A percentile compares a stretch with the other conserved stretches of the same genome.
Conservation (phyloP, 495 filamentous ascomycete genomes). For the Xylaria longipes region DNA sequence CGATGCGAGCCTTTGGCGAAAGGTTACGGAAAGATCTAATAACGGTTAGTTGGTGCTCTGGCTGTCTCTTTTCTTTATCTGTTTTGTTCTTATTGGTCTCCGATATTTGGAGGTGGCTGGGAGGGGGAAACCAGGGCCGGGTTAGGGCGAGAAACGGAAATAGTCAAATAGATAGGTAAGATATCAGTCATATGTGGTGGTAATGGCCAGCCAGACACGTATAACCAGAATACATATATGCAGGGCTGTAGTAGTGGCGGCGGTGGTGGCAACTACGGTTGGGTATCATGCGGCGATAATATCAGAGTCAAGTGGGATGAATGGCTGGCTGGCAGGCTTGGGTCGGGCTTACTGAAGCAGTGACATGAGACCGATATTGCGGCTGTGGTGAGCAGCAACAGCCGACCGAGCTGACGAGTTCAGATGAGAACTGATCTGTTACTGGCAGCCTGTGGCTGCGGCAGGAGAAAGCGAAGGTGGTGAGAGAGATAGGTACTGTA, state of each 20-base stretch:
- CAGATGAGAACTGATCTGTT: conserved; percentile 26
- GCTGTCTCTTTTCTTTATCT: conserved; percentile 15
- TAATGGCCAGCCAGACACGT: background rate
- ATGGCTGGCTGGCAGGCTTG: conserved; percentile 20
- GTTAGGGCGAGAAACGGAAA: conserved; percentile 2
- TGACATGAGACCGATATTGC: conserved; percentile 29
- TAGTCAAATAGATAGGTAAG: conserved; percentile 14
- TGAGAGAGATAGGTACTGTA: conserved; percentile 1
- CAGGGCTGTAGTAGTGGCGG: background rate
- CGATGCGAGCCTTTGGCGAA: conserved; percentile 43
- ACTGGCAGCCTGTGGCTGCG: conserved; percentile 17
- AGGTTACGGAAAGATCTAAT: conserved; percentile 47
- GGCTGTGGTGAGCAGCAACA: conserved; percentile 29
- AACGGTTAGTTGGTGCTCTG: conserved; percentile 1
- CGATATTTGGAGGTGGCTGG: background rate
- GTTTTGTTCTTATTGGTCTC: conserved; percentile 1
- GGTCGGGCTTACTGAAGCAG: conserved; percentile 37
- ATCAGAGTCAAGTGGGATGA: background rate
- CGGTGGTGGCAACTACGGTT: background rate
- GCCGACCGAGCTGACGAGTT: conserved; percentile 30
- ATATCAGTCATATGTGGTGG: conserved; percentile 10
- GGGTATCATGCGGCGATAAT: background rate
- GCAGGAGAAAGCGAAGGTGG: conserved; percentile 23
- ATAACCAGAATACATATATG: conserved; percentile 11
- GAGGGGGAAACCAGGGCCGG: background rate